Base-by-base conservation (phyloP, 177 flowering plant genomes). In the Vitis hybrid region DNA sequence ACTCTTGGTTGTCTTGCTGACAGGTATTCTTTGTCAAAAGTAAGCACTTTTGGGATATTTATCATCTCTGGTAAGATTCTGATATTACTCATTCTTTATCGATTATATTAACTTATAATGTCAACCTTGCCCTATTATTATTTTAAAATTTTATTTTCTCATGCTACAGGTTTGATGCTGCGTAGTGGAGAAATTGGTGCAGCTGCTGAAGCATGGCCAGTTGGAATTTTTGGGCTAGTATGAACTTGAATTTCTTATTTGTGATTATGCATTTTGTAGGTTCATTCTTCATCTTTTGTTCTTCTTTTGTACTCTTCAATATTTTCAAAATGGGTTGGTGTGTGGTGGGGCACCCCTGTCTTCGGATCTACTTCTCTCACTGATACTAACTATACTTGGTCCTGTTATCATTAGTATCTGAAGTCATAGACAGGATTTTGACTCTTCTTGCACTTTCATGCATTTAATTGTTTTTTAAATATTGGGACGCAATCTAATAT, bases 151-250 rank as follows among this genome's bases (percentile, higher is more conserved):
- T 13, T 62, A 17, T 55, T 27, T 7, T 46, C n/a, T 21, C 2
- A 17, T 75, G 46, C 58, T 70, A n/a, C 65, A 92, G 98, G 98
- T 71, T 80, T 94, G 79, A 84, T 81, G 64, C 75, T 94, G 84
- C 90, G 86, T 59, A 86, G 84, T 76, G 87, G 81, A 65, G 98
- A 89, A 57, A 80, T 94, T 67, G 88, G 89, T 69, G 94, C 89
- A 58, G 94, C 98, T 56, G 79, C 79, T 21, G 86, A 90, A 81
- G 97, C 97, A 61, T 94, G 97, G 97, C 93, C 91, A 62, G 94
- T 79, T 2, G 97, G 89, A 85, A 48, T 90, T n/a, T 84, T 88
- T 85, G 98, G 98, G 87, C 91, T 94, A 66, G 98, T 94, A 94
- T 85, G 91, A 80, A 49, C 78, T 77, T 49, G 19, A 75, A 62